Base-by-base conservation (phyloP, 2,329 filamentous ascomycete genomes). In the Aspergillus persii region DNA sequence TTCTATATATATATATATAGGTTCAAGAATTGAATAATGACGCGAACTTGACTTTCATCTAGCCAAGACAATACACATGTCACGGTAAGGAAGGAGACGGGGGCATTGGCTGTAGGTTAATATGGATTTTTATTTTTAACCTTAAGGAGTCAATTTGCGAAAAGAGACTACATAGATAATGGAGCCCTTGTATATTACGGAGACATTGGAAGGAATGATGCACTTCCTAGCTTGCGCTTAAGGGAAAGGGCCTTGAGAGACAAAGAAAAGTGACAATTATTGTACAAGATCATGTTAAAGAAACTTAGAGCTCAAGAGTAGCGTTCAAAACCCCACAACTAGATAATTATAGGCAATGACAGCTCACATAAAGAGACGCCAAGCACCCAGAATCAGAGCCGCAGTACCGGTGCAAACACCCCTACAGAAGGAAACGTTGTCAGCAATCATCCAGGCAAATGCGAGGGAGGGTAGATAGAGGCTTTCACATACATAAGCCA, bases 401-500 rank as follows among this genome's bases (percentile, higher is more conserved):
- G 85, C 85, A 33, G 85, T 87, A 76, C 85, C 85, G 50, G 85
- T 88, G 70, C 85, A 87, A 41, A 88, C 85, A 73, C 85, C 85
- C 81, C 82, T 84, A 60, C 48, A 52, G 58, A 36, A 55, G 54
- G 56, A 63, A 56, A 55, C 15, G 1, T 7, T 61, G 68, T 77
- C 59, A 76, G 71, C 53, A 69, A 55, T 49, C 46, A 41, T 41
- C 29, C 12, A 11, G 12, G n/a, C 11, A 31, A 5, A 11, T 49
- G 29, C 41, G 44, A 33, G 3, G 51, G 39, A 4, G 39, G 26
- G 18, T 57, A 36, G 26, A 23, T 90, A 23, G 18, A 23, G 18
- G 18, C 18, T 23, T 23, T 23, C 18, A 23, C 91, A 72, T 89
- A 93, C 89, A 98, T 97, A 66, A 99, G 80, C 95, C 95, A 99